Evolutionary conservation across 2,329 filamentous ascomycete species (phyloP), one percentile per base, ranked within the genome.

Genomic region (Epichloe uncinata): DNA sequence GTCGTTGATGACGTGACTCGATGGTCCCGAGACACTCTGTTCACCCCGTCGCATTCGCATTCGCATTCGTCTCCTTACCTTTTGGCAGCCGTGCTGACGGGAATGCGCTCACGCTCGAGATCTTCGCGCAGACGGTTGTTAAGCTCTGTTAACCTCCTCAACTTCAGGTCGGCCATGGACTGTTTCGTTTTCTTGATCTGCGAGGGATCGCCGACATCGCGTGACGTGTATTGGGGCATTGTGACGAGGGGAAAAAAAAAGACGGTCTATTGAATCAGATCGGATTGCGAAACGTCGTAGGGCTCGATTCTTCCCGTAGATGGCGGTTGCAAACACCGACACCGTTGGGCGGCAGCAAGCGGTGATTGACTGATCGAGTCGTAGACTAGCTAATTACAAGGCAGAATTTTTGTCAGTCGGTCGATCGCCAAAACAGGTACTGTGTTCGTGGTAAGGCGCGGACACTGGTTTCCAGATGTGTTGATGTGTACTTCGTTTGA

Each of bases 111-210:
- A 66, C 93, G 82, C 62, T 97, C 93, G 56, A 98, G 77, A 68
- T 98, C 93, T 71, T 98, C 93, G 63, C 90, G 87, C 68, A 98
- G 74, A 61, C 93, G 85, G 70, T 88, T 88, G 77, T 97, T 98
- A 63, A 98, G 81, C 74, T 98, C 93, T 54, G 90, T 97, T 70
- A 98, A 77, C 57, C 93, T 85, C 63, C 93, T 84, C 63, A 97
- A 81, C 78, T 98, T 98, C 57, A 98, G 80, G 69, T 98, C 93
- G 60, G 91, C 91, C 87, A 98, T 97, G 67, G 88, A 95, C 74
- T 97, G 93, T 77, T 96, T 96, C 75, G 94, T 97, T 75, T 90
- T 95, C 78, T 79, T 82, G 61, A 81, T 79, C 66, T 83, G 79
- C 61, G 77, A 78, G 66, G 79, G 78, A 65, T 84, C 80, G 69